These are phyloP conservation scores for Fusarium beomiforme DNA, from an alignment of 2,329 filamentous ascomycete genomes.

Conservation along the genomic window DNA sequence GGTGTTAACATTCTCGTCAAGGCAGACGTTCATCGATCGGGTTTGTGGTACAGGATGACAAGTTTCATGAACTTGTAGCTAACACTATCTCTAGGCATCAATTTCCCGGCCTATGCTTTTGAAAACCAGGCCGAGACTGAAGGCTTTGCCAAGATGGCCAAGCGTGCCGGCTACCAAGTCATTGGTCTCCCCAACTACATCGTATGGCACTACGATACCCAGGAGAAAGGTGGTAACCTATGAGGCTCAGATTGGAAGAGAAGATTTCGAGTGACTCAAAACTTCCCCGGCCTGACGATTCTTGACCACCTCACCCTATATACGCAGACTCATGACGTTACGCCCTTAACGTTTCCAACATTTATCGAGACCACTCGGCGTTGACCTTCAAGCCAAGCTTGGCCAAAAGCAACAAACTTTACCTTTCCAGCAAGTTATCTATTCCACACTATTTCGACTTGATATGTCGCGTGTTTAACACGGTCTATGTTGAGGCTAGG, in stretches of 20 bases:
- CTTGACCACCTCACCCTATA: conserved; percentile 6
- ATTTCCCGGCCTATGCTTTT: conserved; percentile 96
- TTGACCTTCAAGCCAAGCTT: conserved; percentile 5
- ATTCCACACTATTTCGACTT: conserved; percentile 5
- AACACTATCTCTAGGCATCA: conserved; percentile 74
- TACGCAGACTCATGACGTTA: conserved; percentile 31
- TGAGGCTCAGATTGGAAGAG: conserved; percentile 42
- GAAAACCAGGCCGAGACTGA: conserved; percentile 99
- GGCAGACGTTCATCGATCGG: conserved; percentile 94
- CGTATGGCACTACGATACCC: conserved; percentile 98
- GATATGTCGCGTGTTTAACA: conserved; percentile 24
- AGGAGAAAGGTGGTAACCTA: conserved; percentile 88
- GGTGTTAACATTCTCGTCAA: conserved; percentile 98
- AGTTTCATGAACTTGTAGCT: conserved; percentile 26
- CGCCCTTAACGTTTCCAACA: conserved; percentile 35
- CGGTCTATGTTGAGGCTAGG: conserved; percentile 32
- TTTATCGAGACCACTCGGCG: background rate
- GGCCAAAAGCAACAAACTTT: background rate
- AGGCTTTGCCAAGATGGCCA: conserved; percentile 99
- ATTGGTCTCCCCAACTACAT: conserved; percentile 96
- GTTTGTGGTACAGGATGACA: conserved; percentile 57
- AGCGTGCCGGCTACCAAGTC: conserved; percentile 91
- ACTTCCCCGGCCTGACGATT: background rate
- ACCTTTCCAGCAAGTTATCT: background rate
- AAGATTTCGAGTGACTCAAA: conserved; percentile 1